Conservation (phyloP, 140 eudicot genomes). For the Cichorium intybus region DNA sequence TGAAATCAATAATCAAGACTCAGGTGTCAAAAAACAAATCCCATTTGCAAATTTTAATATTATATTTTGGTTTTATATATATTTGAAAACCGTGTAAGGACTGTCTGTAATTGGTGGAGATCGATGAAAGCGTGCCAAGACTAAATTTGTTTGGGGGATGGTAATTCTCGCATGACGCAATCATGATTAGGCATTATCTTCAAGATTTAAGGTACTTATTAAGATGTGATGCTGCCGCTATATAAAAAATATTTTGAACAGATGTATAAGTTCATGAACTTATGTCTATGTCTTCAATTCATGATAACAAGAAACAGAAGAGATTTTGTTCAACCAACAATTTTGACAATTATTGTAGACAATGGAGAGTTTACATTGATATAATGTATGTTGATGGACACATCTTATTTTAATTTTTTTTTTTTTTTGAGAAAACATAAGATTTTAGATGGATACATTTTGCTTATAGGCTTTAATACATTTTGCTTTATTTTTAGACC, state of each 20-base stretch:
- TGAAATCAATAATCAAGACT: constrained; percentile 9
- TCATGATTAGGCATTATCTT: not conserved
- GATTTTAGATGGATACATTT: no score
- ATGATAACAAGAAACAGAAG: no score
- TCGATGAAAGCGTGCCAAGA: constrained; percentile 45
- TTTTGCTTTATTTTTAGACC: no score
- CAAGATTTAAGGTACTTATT: not conserved
- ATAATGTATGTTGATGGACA: no score
- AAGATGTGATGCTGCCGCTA: not conserved
- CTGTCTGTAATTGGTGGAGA: constrained; percentile 25
- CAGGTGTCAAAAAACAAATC: constrained; percentile 2
- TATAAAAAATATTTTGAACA: not conserved
- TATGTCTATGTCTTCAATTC: no score
- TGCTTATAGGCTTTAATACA: no score
- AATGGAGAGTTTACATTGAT: no score
- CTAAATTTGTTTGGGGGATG: constrained; percentile 28
- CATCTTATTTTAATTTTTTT: no score
- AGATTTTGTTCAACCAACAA: no score
- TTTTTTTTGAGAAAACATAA: no score
- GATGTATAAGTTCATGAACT: no score
- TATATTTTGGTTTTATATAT: not conserved
- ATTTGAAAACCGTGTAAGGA: constrained; percentile 13
- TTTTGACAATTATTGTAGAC: no score
- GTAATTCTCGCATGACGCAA: constrained; percentile 3
- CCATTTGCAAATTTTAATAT: constrained; percentile 12